Conservation (phyloP, 805 yeast species). For the Candida adriatica region DNA sequence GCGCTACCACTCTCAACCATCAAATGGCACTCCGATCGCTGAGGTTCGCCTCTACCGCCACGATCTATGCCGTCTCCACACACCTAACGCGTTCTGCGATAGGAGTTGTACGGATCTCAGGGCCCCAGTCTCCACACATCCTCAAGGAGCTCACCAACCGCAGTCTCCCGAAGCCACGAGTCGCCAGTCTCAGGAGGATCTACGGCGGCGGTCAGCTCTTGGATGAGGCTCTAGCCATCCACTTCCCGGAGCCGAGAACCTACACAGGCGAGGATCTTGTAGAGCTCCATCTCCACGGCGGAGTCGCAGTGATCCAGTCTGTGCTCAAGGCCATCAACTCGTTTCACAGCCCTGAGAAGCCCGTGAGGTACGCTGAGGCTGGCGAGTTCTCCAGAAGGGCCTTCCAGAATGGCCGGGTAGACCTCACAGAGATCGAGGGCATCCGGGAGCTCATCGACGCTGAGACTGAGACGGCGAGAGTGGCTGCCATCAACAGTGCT, state of each 20-base stretch:
- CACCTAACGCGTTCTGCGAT: slow-evolving; percentile 77
- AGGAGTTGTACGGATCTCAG: slow-evolving; percentile 79
- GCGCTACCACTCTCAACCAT: too few relatives aligned
- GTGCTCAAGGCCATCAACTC: slow-evolving; percentile 55
- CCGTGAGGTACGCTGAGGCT: slow-evolving; percentile 77
- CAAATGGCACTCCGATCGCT: too few relatives aligned
- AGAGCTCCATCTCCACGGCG: slow-evolving; percentile 93
- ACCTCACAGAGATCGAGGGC: slow-evolving; percentile 87
- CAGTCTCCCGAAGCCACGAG: slow-evolving; percentile 40
- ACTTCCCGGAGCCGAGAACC: slow-evolving; percentile 65
- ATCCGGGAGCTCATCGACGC: slow-evolving; percentile 85
- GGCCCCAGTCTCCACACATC: slow-evolving; percentile 43
- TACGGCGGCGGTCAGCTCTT: slow-evolving; percentile 37
- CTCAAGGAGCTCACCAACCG: slow-evolving; percentile 38
- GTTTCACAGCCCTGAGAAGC: slow-evolving; percentile 39
- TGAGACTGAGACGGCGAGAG: slow-evolving; percentile 84
- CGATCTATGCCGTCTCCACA: slow-evolving; percentile 89
- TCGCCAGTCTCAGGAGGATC: slow-evolving; percentile 53
- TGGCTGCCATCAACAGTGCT: slow-evolving; percentile 66
- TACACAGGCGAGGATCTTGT: slow-evolving; percentile 90
- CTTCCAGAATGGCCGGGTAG: slow-evolving; percentile 75
- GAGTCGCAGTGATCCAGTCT: slow-evolving; percentile 71
- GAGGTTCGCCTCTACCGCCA: slow-evolving; percentile 22
- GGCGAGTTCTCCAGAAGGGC: slow-evolving; percentile 92
- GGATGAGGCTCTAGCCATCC: slow-evolving; percentile 72